These are phyloP conservation scores for Chlorophyllum brunneum DNA, from an alignment of 768 basidiomycete genomes.

Conservation along the genomic window DNA sequence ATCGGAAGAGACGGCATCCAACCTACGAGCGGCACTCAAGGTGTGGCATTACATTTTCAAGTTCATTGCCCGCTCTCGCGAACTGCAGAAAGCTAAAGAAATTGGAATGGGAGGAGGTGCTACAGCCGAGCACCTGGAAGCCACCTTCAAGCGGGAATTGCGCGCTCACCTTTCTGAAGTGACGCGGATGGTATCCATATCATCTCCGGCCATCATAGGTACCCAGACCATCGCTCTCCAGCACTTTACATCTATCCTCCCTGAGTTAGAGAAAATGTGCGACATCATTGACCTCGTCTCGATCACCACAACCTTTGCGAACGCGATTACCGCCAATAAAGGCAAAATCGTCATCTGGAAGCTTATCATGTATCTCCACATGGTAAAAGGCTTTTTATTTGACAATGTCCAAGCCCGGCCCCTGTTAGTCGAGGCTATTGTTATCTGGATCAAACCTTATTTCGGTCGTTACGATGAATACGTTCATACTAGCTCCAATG, in stretches of 20 bases:
- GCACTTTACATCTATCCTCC: conserved; percentile 89
- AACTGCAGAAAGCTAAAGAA: conserved; percentile 81
- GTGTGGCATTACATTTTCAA: conserved; percentile 98
- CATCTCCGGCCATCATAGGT: conserved; percentile 82
- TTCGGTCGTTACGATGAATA: conserved; percentile 92
- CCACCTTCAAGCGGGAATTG: conserved; percentile 81
- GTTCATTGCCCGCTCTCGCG: conserved; percentile 87
- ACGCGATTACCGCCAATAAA: conserved; percentile 70
- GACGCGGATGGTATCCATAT: conserved; percentile 84
- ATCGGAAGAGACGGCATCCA: conserved; percentile 66
- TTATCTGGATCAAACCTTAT: conserved; percentile 93
- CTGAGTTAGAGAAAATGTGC: conserved; percentile 82
- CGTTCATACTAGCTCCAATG: conserved; percentile 54
- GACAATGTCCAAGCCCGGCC: conserved; percentile 77
- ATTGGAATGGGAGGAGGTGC: conserved; percentile 74
- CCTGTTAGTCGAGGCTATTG: conserved; percentile 79
- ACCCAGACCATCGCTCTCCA: conserved; percentile 94
- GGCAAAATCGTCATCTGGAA: conserved; percentile 93
- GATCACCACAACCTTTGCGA: conserved; percentile 83
- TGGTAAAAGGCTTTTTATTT: conserved; percentile 86
- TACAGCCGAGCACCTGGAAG: conserved; percentile 83
- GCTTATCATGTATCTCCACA: conserved; percentile 88
- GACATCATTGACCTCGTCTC: conserved; percentile 80
- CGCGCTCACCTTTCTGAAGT: conserved; percentile 73
- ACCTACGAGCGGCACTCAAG: conserved; percentile 85